Conservation (phyloP, 2,329 filamentous ascomycete species). For the Microcera coccophila region DNA sequence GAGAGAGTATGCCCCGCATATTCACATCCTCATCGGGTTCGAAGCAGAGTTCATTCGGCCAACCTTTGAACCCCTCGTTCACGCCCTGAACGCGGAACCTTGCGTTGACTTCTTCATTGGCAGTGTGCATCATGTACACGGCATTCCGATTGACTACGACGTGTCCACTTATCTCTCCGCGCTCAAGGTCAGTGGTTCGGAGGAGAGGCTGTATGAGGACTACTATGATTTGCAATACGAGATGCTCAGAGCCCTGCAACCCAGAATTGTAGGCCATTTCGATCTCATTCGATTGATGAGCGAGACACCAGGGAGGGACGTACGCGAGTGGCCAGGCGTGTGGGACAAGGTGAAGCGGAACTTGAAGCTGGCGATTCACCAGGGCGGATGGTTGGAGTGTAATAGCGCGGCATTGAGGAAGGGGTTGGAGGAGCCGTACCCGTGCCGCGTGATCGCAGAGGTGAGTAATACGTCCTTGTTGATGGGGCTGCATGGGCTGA, state of each 20-base stretch:
- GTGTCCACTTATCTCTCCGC: slow-evolving; percentile 56
- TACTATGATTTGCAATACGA: slow-evolving; percentile 87
- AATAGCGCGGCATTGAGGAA: slow-evolving; percentile 87
- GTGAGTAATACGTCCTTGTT: slow-evolving; percentile 38
- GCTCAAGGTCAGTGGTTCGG: slow-evolving; percentile 39
- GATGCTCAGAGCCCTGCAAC: slow-evolving; percentile 70
- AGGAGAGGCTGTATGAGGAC: slow-evolving; percentile 70
- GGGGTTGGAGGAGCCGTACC: slow-evolving; percentile 87
- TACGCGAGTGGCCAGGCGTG: slow-evolving; percentile 57
- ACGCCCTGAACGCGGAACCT: slow-evolving; percentile 56
- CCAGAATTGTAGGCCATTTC: slow-evolving; percentile 86
- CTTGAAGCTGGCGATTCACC: slow-evolving; percentile 62
- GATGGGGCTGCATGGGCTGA: slow-evolving; percentile 1
- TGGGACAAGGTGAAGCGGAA: slow-evolving; percentile 76
- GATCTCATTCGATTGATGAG: slow-evolving; percentile 84
- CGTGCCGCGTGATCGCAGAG: slow-evolving; percentile 71
- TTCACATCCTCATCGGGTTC: slow-evolving; percentile 83
- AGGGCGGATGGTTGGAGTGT: slow-evolving; percentile 82
- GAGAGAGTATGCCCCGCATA: slow-evolving; percentile 62
- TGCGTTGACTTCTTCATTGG: slow-evolving; percentile 86
- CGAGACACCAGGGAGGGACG: slow-evolving; percentile 59
- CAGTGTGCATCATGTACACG: slow-evolving; percentile 84
- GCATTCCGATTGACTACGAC: slow-evolving; percentile 87
- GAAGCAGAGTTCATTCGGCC: slow-evolving; percentile 90
- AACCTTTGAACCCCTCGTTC: slow-evolving; percentile 55